A percentile compares a stretch with the other conserved stretches of the same genome.
phyloP scores from a whole-genome alignment of 305 asterid genomes.

The Rubia tinctorum region DNA sequence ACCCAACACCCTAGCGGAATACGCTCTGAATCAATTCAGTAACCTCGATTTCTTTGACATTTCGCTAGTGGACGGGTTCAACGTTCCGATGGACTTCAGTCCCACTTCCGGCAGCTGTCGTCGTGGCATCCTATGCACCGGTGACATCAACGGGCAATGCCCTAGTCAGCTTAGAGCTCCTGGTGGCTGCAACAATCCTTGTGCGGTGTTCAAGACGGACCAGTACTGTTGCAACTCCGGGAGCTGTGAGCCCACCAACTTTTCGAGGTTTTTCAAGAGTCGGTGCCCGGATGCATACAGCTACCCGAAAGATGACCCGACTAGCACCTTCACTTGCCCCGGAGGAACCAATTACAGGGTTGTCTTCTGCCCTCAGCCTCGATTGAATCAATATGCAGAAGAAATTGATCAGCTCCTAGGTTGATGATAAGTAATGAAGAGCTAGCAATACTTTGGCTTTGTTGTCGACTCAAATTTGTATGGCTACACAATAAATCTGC shows the following conservation, averaged over 20 bases:
- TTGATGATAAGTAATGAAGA: background rate
- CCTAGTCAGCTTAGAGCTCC: conserved; percentile 24
- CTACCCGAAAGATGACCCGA: conserved; percentile 34
- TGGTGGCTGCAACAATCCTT: conserved; percentile 42
- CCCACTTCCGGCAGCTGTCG: conserved; percentile 12
- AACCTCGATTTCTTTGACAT: conserved; percentile 42
- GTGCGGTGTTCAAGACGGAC: conserved; percentile 22
- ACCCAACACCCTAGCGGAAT: conserved; percentile 47
- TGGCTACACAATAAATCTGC: background rate
- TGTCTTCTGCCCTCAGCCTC: conserved; percentile 20
- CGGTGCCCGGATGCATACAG: conserved; percentile 46
- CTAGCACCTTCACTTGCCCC: conserved; percentile 37
- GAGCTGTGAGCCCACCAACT: conserved; percentile 4
- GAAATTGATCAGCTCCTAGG: background rate
- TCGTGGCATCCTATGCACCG: conserved; percentile 11
- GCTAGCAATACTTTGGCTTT: background rate
- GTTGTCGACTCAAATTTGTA: background rate
- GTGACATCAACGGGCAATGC: conserved; percentile 29
- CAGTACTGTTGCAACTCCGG: conserved; percentile 23
- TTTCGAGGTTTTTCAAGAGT: conserved; percentile 11
- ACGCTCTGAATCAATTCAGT: conserved; percentile 31
- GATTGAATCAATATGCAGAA: background rate
- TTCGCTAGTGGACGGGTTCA: conserved; percentile 46
- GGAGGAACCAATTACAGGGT: conserved; percentile 41
- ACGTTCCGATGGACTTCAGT: conserved; percentile 42